A percentile compares a stretch with the other conserved stretches of the same genome.
phyloP scores from a whole-genome alignment of 495 filamentous ascomycete genomes.

The Darksidea phi region DNA sequence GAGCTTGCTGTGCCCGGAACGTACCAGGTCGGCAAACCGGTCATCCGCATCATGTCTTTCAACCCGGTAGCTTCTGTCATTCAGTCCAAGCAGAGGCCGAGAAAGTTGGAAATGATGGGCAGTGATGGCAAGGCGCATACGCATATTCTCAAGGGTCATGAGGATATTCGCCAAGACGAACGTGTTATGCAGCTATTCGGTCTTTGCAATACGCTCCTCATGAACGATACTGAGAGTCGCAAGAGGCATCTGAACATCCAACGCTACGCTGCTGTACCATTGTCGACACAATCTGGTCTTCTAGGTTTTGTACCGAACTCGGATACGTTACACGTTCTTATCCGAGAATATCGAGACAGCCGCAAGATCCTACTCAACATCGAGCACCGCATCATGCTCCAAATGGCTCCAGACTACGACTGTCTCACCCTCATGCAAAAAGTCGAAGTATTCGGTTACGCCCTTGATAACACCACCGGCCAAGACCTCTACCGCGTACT shows the following conservation, averaged over 20 bases:
- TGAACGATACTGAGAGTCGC: constrained; percentile 90
- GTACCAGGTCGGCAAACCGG: constrained; percentile 80
- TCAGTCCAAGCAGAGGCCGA: constrained; percentile 91
- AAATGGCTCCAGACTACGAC: constrained; percentile 99
- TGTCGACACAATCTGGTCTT: constrained; percentile 93
- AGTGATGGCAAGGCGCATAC: constrained; percentile 84
- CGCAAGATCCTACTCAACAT: constrained; percentile 97
- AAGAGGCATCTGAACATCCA: constrained; percentile 96
- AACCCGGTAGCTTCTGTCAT: constrained; percentile 88
- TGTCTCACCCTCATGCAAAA: constrained; percentile 99
- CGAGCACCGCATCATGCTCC: constrained; percentile 98
- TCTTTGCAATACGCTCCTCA: constrained; percentile 87
- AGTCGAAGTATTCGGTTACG: constrained; percentile 98
- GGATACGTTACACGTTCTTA: constrained; percentile 92
- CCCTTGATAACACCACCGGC: constrained; percentile 96
- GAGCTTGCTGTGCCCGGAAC: constrained; percentile 92
- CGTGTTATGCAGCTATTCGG: constrained; percentile 99
- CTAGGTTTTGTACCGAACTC: constrained; percentile 98
- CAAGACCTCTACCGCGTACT: constrained; percentile 97
- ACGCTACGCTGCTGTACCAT: constrained; percentile 86
- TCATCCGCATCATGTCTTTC: constrained; percentile 84
- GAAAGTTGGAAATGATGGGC: constrained; percentile 82
- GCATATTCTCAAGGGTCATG: constrained; percentile 90
- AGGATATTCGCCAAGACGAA: constrained; percentile 98
- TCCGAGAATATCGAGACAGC: constrained; percentile 94